Conservation (phyloP, 1,139 yeast species). For the Schizosaccharomyces versatilis region DNA sequence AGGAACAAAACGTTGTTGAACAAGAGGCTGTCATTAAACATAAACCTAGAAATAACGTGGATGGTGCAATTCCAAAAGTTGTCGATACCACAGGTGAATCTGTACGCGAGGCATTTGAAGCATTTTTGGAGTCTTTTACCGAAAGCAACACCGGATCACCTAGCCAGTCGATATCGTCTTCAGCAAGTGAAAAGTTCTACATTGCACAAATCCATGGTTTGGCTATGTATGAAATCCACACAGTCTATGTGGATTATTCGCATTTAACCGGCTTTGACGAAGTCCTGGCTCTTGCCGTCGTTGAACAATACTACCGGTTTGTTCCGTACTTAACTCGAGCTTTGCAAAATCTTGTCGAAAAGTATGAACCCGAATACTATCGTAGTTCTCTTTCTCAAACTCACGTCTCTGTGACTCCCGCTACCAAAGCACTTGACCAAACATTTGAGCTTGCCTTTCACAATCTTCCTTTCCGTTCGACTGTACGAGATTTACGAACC, state of each 20-base stretch:
- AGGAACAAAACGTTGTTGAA: too few relatives aligned
- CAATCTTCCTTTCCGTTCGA: slow-evolving; percentile 59
- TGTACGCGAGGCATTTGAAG: slow-evolving; percentile 76
- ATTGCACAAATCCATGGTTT: slow-evolving; percentile 63
- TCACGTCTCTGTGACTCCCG: slow-evolving; percentile 18
- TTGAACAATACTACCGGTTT: slow-evolving; percentile 81
- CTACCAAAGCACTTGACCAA: slow-evolving; percentile 29
- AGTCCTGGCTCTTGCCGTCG: slow-evolving; percentile 69
- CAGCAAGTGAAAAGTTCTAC: slow-evolving; percentile 24
- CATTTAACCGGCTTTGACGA: slow-evolving; percentile 61
- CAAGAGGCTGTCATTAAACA: too few relatives aligned
- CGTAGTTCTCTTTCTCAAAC: slow-evolving; percentile 15
- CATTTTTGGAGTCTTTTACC: slow-evolving; percentile 39
- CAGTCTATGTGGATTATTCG: slow-evolving; percentile 66
- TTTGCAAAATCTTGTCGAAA: slow-evolving; percentile 46
- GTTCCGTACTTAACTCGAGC: slow-evolving; percentile 66
- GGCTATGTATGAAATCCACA: slow-evolving; percentile 52
- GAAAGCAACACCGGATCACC: slow-evolving; percentile 15
- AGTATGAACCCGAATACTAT: slow-evolving; percentile 38
- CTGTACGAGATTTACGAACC: slow-evolving; percentile 77
- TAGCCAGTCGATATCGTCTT: slow-evolving; percentile 4
- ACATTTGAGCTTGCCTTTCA: slow-evolving; percentile 77
- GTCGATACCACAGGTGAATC: slow-evolving; percentile 83
- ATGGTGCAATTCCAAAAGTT: slow-evolving; percentile 48
- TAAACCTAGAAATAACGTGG: slow-evolving; percentile 8